phyloP scores from a whole-genome alignment of 2,329 filamentous ascomycete species.

The Paraconiothyrium brasiliense region DNA sequence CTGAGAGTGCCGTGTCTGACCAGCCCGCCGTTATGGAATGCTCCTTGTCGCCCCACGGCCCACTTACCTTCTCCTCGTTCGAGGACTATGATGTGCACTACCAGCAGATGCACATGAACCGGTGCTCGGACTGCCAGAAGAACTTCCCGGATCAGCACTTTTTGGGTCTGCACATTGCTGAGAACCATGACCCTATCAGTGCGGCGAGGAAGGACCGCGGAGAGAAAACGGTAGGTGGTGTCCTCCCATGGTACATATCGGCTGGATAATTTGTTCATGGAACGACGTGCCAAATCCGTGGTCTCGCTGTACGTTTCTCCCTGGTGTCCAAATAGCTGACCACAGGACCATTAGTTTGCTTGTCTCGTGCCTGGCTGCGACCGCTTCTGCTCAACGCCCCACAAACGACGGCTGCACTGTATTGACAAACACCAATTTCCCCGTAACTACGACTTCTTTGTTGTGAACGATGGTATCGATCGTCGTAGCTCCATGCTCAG shows the following conservation, averaged over 20 bases:
- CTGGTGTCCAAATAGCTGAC: constrained; percentile 7
- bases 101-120: constrained; percentile 78
- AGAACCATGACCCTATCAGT: constrained; percentile 86
- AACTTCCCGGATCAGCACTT: constrained; percentile 90
- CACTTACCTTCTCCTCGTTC: constrained; percentile 76
- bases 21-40: constrained; percentile 73
- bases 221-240: constrained; percentile 78
- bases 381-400: constrained; percentile 80
- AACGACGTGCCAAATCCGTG: background rate
- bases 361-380: constrained; percentile 94
- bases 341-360: constrained; percentile 66
- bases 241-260: constrained; percentile 11
- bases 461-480: constrained; percentile 91
- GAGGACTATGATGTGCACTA: constrained; percentile 90
- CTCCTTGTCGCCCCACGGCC: constrained; percentile 80
- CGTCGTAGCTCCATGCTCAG: constrained; percentile 79
- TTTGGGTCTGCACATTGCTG: constrained; percentile 84
- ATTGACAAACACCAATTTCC: constrained; percentile 96
- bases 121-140: constrained; percentile 83
- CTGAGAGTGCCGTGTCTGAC: constrained; percentile 33
- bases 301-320: background rate
- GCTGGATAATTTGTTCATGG: background rate
- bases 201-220: constrained; percentile 78
- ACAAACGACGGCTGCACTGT: constrained; percentile 86
- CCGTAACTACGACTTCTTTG: constrained; percentile 60